Evolutionary conservation across 495 filamentous ascomycete genomes (phyloP), one percentile per base, ranked within the genome.

Genomic region (Cryomyces minteri): DNA sequence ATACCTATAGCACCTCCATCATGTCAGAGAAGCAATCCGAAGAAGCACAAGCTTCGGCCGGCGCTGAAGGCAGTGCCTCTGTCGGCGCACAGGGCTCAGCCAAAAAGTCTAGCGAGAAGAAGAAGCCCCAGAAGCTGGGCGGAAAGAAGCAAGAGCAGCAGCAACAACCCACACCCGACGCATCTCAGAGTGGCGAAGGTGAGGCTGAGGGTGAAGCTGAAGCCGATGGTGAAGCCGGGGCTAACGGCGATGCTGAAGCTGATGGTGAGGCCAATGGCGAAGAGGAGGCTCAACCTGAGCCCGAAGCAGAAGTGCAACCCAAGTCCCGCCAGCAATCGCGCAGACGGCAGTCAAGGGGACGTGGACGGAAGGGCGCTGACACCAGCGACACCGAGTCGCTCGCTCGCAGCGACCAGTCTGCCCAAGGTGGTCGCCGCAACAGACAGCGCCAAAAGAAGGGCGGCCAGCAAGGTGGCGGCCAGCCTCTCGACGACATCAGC

Each of bases 81-180:
- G 60, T 51, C 39, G 52, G 54, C 33, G 54, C 36, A 28, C 48
- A 51, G 31, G 51, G 51, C 31, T 45, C 47, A 43, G 47, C 58
- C 28, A 45, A 57, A 37, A 50, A 54, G 44, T 52, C 52, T 1
- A 41, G 40, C 40, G 49, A 56, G 50, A 64, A 62, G 49, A 55
- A 57, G 43, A 55, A 57, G 12, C 62, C 62, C 6, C 62, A 63
- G 53, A 65, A 65, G 54, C 51, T 65, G 31, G 60, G 62, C 49
- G 40, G 39, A 34, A 61, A 63, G 55, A 36, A 36, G 10, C 44
- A 48, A 32, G 32, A 37, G 7, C 30, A 32, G 41, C 34, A 41
- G 32, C 62, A 65, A 44, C 58, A 66, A 45, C 58, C 61, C 29
- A 64, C 61, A 39, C 61, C 62, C 45, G 62, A 58, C 38, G 38